Conservation (phyloP, 345 rosid genomes). For the Hibiscus trionum region DNA sequence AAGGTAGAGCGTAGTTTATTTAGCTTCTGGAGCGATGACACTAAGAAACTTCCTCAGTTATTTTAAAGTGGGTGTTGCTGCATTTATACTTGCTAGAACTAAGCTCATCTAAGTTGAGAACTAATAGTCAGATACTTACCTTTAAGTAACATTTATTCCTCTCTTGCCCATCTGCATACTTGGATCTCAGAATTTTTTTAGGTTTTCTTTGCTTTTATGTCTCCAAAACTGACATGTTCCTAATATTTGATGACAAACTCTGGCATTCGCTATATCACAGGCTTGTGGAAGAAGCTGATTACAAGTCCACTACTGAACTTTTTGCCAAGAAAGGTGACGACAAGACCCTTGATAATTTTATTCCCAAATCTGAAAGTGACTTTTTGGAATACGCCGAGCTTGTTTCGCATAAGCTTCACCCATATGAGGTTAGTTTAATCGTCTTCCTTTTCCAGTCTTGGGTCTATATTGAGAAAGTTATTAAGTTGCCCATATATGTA, state of each 20-base stretch:
- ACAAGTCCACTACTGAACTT: slow-evolving; percentile 57
- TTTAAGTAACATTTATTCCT: neutral
- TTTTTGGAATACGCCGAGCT: slow-evolving; percentile 86
- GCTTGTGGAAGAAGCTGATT: slow-evolving; percentile 96
- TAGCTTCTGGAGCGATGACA: neutral
- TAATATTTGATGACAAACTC: neutral
- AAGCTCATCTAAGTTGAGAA: neutral
- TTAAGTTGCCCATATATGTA: slow-evolving; percentile 1
- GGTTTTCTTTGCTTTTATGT: neutral
- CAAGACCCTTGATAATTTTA: slow-evolving; percentile 53
- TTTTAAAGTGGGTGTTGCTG: neutral
- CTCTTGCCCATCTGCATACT: neutral
- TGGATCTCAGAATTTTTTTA: neutral
- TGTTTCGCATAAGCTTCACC: slow-evolving; percentile 58
- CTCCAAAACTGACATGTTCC: neutral
- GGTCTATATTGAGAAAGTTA: neutral
- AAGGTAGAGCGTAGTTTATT: slow-evolving; percentile 33
- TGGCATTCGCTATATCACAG: slow-evolving; percentile 24
- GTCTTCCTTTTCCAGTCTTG: neutral
- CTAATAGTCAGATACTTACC: neutral
- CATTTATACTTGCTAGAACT: neutral
- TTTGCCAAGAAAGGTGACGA: slow-evolving; percentile 56
- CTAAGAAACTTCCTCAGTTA: neutral
- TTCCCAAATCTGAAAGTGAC: slow-evolving; percentile 93
- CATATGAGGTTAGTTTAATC: slow-evolving; percentile 50